Evolutionary conservation across 805 yeast genomes (phyloP).

Genomic region (Yamadazyma endophytica): DNA sequence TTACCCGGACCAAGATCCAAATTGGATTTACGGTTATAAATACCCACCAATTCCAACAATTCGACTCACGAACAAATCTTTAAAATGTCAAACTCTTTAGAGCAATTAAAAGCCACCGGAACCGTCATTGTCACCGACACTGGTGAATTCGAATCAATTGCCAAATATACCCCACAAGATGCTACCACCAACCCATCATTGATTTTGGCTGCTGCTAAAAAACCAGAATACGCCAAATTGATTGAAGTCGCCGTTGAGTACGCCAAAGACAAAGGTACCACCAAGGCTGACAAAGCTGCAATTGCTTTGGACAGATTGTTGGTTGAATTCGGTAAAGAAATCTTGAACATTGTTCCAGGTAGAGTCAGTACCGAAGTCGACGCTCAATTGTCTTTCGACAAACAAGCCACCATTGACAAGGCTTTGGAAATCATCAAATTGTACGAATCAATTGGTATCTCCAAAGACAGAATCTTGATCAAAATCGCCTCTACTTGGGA

Average conservation of each 20-base stretch:
- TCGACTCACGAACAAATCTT: too few species aligned
- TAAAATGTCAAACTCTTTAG: slow-evolving; percentile 56
- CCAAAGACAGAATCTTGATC: slow-evolving; percentile 87
- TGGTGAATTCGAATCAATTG: slow-evolving; percentile 97
- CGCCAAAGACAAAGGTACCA: slow-evolving; percentile 56
- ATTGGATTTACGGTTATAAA: too few species aligned
- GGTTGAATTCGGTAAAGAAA: slow-evolving; percentile 94
- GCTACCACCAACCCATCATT: slow-evolving; percentile 98
- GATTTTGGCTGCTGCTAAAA: slow-evolving; percentile 92
- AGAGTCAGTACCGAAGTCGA: slow-evolving; percentile 99
- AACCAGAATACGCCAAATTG: slow-evolving; percentile 81
- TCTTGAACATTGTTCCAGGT: slow-evolving; percentile 93
- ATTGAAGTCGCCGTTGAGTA: slow-evolving; percentile 88
- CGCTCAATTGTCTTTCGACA: slow-evolving; percentile 95
- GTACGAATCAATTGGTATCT: slow-evolving; percentile 80
- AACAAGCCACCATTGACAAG: slow-evolving; percentile 88
- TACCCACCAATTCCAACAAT: too few species aligned
- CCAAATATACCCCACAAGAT: slow-evolving; percentile 97
- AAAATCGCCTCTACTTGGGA: slow-evolving; percentile 98
- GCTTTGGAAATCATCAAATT: slow-evolving; percentile 86
- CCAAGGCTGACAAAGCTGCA: slow-evolving; percentile 67
- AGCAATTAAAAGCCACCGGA: slow-evolving; percentile 90
- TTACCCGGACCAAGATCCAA: too few species aligned
- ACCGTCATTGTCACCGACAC: slow-evolving; percentile 98
- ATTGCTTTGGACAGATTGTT: slow-evolving; percentile 87